phyloP scores from a whole-genome alignment of 768 basidiomycete genomes.

The Candolleomyces aberdarensis region DNA sequence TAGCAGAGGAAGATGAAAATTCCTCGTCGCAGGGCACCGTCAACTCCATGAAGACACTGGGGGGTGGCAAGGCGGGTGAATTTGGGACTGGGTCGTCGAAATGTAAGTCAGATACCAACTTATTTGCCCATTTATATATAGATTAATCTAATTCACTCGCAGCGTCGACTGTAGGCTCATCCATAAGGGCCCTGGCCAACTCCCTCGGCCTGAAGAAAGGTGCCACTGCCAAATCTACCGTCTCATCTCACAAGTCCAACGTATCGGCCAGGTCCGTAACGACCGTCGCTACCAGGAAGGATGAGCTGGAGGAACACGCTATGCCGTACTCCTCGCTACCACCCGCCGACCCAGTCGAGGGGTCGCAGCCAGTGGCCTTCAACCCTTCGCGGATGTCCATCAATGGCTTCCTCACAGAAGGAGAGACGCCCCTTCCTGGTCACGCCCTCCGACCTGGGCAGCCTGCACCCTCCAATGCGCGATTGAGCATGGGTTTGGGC shows the following conservation, averaged over 20 bases:
- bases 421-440: constrained; percentile 55
- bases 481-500: constrained; percentile 55
- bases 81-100: constrained; percentile 70
- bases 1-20: constrained; percentile 61
- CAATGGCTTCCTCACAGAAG: constrained; percentile 20
- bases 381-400: constrained; percentile 28
- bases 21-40: constrained; percentile 46
- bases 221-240: constrained; percentile 22
- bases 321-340: constrained; percentile 44
- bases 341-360: constrained; percentile 19
- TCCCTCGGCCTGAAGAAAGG: constrained; percentile 68
- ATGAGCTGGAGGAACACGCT: constrained; percentile 38
- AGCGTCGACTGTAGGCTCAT: constrained; percentile 67
- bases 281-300: constrained; percentile 22
- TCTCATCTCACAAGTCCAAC: constrained; percentile 20
- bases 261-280: constrained; percentile 11
- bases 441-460: constrained; percentile 53
- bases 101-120: constrained; percentile 33
- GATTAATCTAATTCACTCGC: constrained; percentile 1
- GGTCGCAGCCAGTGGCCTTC: constrained; percentile 37
- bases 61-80: constrained; percentile 46
- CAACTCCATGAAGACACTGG: constrained; percentile 40
- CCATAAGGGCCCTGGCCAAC: constrained; percentile 72
- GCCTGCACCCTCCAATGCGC: constrained; percentile 59
- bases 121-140: neutral